Conservation (phyloP, 352 stramenopile genomes). For the Globisporangium okanoganense region DNA sequence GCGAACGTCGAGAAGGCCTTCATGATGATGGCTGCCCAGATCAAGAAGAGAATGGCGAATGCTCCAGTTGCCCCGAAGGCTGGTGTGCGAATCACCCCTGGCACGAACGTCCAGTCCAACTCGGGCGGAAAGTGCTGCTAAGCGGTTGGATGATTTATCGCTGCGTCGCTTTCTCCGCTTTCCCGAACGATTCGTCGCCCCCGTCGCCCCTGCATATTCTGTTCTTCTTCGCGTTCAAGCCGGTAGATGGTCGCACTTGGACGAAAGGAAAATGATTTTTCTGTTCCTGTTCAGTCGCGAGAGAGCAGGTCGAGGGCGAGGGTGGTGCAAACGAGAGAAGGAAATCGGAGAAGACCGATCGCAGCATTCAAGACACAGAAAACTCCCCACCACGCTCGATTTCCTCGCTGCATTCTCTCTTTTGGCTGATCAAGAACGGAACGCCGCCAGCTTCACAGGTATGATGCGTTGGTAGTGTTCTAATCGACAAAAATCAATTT, state of each 20-base stretch:
- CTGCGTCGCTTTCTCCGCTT: slow-evolving; percentile 12
- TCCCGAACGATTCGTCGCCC: not conserved
- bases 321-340: not conserved
- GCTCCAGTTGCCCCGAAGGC: slow-evolving; percentile 68
- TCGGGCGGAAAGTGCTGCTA: slow-evolving; percentile 84
- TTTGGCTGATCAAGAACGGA: slow-evolving; percentile 10
- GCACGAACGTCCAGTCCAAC: slow-evolving; percentile 62
- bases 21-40: slow-evolving; percentile 92
- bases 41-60: slow-evolving; percentile 91
- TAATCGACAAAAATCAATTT: slow-evolving; percentile 17
- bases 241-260: slow-evolving; percentile 16
- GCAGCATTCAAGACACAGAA: slow-evolving; percentile 8
- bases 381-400: slow-evolving; percentile 4
- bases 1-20: slow-evolving; percentile 91
- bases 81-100: slow-evolving; percentile 56
- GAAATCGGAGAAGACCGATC: not conserved
- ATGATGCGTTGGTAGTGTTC: slow-evolving; percentile 3
- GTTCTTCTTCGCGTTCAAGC: slow-evolving; percentile 8
- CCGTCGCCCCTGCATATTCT: slow-evolving; percentile 15
- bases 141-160: slow-evolving; percentile 42
- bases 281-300: not conserved
- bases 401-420: slow-evolving; percentile 13
- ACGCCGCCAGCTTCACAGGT: slow-evolving; percentile 6
- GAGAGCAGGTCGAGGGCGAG: slow-evolving; percentile 3
- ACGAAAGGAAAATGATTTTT: not conserved